Evolutionary conservation across 805 yeast genomes (phyloP), one percentile per base, ranked within the genome.

Genomic region (Saccharomycopsis amapae): DNA sequence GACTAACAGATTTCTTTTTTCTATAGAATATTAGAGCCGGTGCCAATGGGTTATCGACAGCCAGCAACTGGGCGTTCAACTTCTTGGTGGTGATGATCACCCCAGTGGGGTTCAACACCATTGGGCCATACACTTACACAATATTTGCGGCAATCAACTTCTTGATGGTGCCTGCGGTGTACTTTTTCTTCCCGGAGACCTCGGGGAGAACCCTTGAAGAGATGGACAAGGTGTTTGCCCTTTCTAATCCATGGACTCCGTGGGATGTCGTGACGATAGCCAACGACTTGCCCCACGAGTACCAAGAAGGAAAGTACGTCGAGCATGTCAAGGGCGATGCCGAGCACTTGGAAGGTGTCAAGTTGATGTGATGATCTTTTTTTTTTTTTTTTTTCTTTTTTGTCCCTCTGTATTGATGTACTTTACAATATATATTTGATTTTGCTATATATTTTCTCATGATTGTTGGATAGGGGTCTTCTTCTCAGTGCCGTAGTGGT

Each of bases 171-270:
- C 85, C 86, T 24, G 64, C 79, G 48, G 76, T 77, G 52, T 79
- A 66, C 71, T 72, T 80, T 65, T 75, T 72, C 60, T 82, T 79
- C 61, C 90, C 89, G 24, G 90, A 83, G 66, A 81, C 88, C 38
- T 78, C 83, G 30, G 86, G 87, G 39, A 73, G 86, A 60, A 71
- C 83, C 26, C 70, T 83, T 62, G 89, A 81, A 61, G 86, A 80
- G 57, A 75, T 82, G 62, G 88, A 82, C 59, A 78, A 78, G 58
- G 78, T 82, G 46, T 49, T 49, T 38, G 50, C 40, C 56, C 58
- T 53, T 58, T 57, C 56, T 42, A 59, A 67, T 45, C 62, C 65
- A 2, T 49, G 57, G 59, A 63, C 61, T 39, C 73, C 73, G 3
- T 68, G 72, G 72, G 62, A 64, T 28, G 70, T 68, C 24, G 72